These are phyloP conservation scores for Saccharomycopsis sp. DNA, from an alignment of 805 yeast species.

Conservation along the genomic window DNA sequence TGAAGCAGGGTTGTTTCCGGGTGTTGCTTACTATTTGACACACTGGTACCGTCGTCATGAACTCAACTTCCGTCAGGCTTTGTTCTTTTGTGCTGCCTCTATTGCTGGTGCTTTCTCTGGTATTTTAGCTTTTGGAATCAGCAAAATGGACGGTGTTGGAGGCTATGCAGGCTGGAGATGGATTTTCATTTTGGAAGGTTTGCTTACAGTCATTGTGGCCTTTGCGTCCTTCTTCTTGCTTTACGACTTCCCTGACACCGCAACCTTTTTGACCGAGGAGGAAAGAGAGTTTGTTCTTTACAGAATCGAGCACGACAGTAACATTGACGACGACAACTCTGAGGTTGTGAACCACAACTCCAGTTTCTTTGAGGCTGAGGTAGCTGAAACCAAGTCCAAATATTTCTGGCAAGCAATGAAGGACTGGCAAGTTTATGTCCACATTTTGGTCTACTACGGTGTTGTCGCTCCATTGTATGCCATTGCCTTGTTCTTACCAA, in stretches of 20 bases:
- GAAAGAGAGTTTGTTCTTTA: slow-evolving; percentile 28
- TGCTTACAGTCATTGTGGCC: slow-evolving; percentile 38
- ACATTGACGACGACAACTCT: slow-evolving; percentile 10
- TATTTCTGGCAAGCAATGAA: slow-evolving; percentile 22
- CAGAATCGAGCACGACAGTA: slow-evolving; percentile 16
- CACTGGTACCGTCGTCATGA: slow-evolving; percentile 35
- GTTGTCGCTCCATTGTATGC: slow-evolving; percentile 32
- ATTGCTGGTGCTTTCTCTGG: slow-evolving; percentile 37
- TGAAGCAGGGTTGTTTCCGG: slow-evolving; percentile 39
- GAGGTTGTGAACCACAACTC: slow-evolving; percentile 13
- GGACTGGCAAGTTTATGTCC: slow-evolving; percentile 30
- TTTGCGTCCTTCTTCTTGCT: slow-evolving; percentile 28
- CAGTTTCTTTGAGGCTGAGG: slow-evolving; percentile 18
- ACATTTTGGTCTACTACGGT: slow-evolving; percentile 28
- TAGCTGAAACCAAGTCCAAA: slow-evolving; percentile 9
- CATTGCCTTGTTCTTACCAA: slow-evolving; percentile 38
- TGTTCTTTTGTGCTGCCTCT: slow-evolving; percentile 34
- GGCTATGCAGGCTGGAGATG: slow-evolving; percentile 39
- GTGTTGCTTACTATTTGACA: slow-evolving; percentile 33
- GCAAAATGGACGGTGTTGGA: slow-evolving; percentile 29
- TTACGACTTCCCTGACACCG: slow-evolving; percentile 39
- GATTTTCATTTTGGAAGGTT: slow-evolving; percentile 38
- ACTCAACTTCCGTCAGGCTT: slow-evolving; percentile 32
- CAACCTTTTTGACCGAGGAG: slow-evolving; percentile 36
- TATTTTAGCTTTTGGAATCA: slow-evolving; percentile 35